Conservation (phyloP, 345 rosid species). For the Eucalyptus cladocalyx region DNA sequence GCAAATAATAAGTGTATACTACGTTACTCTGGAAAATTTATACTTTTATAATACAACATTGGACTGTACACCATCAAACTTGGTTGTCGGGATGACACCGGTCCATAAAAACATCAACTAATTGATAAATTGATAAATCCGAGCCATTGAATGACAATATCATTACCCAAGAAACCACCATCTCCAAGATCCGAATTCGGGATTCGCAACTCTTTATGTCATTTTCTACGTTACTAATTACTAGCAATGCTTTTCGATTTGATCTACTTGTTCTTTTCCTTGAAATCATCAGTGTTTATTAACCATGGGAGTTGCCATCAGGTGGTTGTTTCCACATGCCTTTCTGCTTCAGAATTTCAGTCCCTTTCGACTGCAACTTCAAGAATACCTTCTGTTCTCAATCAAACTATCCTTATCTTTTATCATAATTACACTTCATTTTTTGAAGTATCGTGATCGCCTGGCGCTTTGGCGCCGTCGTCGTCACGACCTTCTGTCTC, state of each 20-base stretch:
- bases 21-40: not conserved
- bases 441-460: not conserved
- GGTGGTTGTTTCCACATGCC: not conserved
- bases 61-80: not conserved
- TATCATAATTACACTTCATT: not conserved
- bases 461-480: not conserved
- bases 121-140: not conserved
- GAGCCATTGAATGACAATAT: not conserved
- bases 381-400: not conserved
- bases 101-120: not conserved
- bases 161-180: not conserved
- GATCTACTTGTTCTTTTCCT: not conserved
- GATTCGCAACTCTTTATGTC: not conserved
- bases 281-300: not conserved
- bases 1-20: not conserved
- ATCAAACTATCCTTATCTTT: not conserved
- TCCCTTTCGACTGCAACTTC: not conserved
- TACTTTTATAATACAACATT: no score
- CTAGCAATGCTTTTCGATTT: not conserved
- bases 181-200: not conserved
- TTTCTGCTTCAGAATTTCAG: not conserved
- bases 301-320: not conserved
- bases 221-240: not conserved
- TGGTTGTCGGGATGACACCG: not conserved
- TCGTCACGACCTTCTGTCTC: not conserved